A percentile compares a stretch with the other conserved stretches of the same genome.
Evolutionary conservation across 2,329 filamentous ascomycete species (phyloP).

Genomic region (Penicillium sp.): DNA sequence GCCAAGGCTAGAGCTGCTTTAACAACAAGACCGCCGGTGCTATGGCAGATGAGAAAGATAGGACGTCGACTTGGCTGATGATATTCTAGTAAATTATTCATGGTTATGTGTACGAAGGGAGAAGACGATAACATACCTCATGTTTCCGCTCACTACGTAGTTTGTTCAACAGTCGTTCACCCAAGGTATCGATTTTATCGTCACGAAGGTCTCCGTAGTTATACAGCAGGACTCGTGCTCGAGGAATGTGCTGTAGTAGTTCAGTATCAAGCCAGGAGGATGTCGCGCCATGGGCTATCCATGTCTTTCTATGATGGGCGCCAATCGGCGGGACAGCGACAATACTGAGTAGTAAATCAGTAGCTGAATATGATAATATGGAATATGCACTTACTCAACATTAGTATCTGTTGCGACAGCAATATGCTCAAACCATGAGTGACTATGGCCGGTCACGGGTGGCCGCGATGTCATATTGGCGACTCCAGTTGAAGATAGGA

Average conservation of each 20-base stretch:
- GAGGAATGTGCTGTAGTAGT: conserved; percentile 21
- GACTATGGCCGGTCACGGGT: not conserved
- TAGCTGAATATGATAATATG: not conserved
- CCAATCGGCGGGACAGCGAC: conserved; percentile 38
- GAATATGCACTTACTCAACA: conserved; percentile 28
- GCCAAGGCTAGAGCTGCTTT: conserved; percentile 54
- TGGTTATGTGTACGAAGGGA: not conserved
- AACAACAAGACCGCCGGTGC: conserved; percentile 59
- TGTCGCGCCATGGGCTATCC: conserved; percentile 21
- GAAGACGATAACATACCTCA: conserved; percentile 11
- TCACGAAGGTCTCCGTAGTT: conserved; percentile 28
- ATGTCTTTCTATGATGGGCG: conserved; percentile 30
- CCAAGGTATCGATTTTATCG: conserved; percentile 29
- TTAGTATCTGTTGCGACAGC: conserved; percentile 15
- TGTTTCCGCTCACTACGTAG: conserved; percentile 24
- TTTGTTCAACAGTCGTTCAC: conserved; percentile 24
- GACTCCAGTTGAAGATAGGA: not conserved
- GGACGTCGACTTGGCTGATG: conserved; percentile 43
- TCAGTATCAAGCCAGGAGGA: conserved; percentile 29
- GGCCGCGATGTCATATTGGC: conserved; percentile 12
- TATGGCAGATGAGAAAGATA: conserved; percentile 61
- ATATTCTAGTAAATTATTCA: not conserved
- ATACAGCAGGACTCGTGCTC: conserved; percentile 29
- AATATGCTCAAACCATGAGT: conserved; percentile 18
- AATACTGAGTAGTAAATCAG: conserved; percentile 23